A percentile compares a stretch with the other conserved stretches of the same genome.
Evolutionary conservation across 768 basidiomycete species (phyloP).

Genomic region (Punctularia strigosozonata): DNA sequence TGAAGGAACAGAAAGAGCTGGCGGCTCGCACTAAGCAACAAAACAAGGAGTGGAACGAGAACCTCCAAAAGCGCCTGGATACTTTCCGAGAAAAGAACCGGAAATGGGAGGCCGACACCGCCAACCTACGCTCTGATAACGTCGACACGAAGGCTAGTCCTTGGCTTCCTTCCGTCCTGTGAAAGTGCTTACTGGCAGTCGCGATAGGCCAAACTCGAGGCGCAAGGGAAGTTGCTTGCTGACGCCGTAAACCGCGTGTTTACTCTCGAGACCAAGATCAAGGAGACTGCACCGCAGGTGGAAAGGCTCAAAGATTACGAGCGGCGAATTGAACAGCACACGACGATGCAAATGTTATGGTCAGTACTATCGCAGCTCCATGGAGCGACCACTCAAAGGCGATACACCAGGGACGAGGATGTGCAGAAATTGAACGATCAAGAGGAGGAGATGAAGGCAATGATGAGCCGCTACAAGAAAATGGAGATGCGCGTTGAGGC

Average conservation of each 20-base stretch:
- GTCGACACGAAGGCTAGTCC: conserved; percentile 51
- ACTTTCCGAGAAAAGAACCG: conserved; percentile 73
- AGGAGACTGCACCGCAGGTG: conserved; percentile 74
- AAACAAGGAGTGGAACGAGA: conserved; percentile 74
- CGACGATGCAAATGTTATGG: conserved; percentile 72
- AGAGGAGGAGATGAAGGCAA: conserved; percentile 40
- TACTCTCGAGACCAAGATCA: conserved; percentile 59
- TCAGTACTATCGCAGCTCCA: conserved; percentile 20
- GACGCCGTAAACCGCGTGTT: conserved; percentile 64
- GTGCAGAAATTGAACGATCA: conserved; percentile 59
- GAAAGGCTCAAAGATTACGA: conserved; percentile 78
- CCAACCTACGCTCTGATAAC: conserved; percentile 53
- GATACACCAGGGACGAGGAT: conserved; percentile 51
- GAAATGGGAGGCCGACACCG: conserved; percentile 61
- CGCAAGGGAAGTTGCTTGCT: conserved; percentile 56
- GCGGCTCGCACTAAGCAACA: conserved; percentile 64
- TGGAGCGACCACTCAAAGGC: background rate
- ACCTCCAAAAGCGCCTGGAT: conserved; percentile 67
- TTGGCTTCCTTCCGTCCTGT: background rate
- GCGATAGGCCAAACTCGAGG: conserved; percentile 52
- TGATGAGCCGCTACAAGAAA: conserved; percentile 50
- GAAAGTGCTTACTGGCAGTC: background rate
- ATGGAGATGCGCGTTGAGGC: conserved; percentile 55
- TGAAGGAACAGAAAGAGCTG: conserved; percentile 63
- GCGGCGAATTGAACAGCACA: conserved; percentile 71